Conservation (phyloP, 2,329 filamentous ascomycete species). For the Xylaria hypoxylon region DNA sequence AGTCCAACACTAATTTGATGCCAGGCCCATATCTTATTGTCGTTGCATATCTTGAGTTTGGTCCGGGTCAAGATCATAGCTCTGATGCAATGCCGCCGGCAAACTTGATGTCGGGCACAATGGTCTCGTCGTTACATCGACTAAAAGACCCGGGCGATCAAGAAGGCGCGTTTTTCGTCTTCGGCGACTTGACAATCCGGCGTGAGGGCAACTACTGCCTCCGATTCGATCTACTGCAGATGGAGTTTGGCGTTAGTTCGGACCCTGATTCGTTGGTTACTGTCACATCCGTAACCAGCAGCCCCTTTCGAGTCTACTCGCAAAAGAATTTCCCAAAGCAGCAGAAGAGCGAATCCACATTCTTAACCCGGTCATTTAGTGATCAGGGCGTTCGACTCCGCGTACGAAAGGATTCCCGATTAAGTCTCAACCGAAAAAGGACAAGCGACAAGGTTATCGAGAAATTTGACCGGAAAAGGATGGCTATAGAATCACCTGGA, state of each 20-base stretch:
- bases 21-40: constrained; percentile 51
- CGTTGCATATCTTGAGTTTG: constrained; percentile 52
- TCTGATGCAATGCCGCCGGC: constrained; percentile 53
- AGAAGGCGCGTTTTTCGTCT: constrained; percentile 91
- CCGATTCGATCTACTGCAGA: constrained; percentile 82
- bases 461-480: constrained; percentile 41
- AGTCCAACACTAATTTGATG: constrained; percentile 32
- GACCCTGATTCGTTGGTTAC: constrained; percentile 44
- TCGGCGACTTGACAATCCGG: constrained; percentile 85
- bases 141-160: constrained; percentile 81
- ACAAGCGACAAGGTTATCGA: constrained; percentile 48
- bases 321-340: constrained; percentile 83
- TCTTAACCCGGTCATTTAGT: constrained; percentile 82
- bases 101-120: constrained; percentile 74
- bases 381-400: constrained; percentile 88
- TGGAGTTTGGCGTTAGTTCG: constrained; percentile 55
- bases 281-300: constrained; percentile 51
- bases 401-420: constrained; percentile 83
- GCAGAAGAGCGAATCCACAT: constrained; percentile 74
- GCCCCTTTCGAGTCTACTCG: constrained; percentile 74
- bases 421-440: constrained; percentile 62
- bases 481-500: constrained; percentile 33
- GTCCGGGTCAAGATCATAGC: constrained; percentile 56
- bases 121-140: constrained; percentile 84
- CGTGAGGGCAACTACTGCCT: constrained; percentile 78